These are phyloP conservation scores for Xanthoconium stramineum DNA, from an alignment of 768 basidiomycete genomes.

Conservation along the genomic window DNA sequence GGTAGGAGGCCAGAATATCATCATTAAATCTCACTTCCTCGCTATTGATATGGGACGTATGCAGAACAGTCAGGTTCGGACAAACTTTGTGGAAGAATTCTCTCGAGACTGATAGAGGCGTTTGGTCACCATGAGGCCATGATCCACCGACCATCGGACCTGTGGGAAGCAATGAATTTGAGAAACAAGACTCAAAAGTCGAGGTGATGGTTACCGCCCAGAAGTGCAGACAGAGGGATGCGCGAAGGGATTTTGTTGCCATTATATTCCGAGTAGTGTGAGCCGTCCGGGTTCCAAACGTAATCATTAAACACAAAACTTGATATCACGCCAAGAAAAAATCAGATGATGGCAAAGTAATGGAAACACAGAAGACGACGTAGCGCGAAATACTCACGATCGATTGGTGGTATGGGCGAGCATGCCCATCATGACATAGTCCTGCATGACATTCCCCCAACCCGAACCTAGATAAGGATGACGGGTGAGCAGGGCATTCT, in stretches of 20 bases:
- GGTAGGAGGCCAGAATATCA: constrained; percentile 22
- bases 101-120: constrained; percentile 35
- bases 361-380: neutral
- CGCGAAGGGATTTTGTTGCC: constrained; percentile 38
- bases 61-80: constrained; percentile 34
- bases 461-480: constrained; percentile 30
- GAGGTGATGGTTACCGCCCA: constrained; percentile 31
- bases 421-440: constrained; percentile 35
- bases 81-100: constrained; percentile 42
- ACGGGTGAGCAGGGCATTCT: neutral
- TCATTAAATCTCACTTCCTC: constrained; percentile 28
- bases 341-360: constrained; percentile 1
- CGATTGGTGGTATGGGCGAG: constrained; percentile 35
- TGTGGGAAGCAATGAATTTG: constrained; percentile 7
- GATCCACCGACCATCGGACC: constrained; percentile 42
- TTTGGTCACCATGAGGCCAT: constrained; percentile 31
- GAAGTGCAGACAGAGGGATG: constrained; percentile 39
- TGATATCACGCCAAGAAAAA: neutral
- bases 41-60: constrained; percentile 27
- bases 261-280: constrained; percentile 36
- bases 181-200: neutral
- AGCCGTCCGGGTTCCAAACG: constrained; percentile 36
- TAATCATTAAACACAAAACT: constrained; percentile 46
- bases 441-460: constrained; percentile 43
- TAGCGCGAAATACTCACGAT: constrained; percentile 33